A percentile compares a stretch with the other conserved stretches of the same genome.
phyloP scores from a whole-genome alignment of 345 rosid genomes.

The Populus pruinosa region DNA sequence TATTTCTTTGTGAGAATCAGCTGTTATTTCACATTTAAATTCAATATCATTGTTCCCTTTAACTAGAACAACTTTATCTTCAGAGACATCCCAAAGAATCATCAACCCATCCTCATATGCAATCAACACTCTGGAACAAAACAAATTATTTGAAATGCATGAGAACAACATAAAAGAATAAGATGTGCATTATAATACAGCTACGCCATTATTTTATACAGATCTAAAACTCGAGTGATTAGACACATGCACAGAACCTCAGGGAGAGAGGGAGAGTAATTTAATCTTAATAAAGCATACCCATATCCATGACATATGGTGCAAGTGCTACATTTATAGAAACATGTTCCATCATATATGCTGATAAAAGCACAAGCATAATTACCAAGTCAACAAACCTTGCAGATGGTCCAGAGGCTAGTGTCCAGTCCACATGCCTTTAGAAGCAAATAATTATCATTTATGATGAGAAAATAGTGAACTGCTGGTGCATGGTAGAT shows the following conservation, averaged over 20 bases:
- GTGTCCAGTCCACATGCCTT: slow-evolving; percentile 4
- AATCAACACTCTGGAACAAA: slow-evolving; percentile 22
- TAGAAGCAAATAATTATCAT: neutral
- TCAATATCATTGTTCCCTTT: slow-evolving; percentile 28
- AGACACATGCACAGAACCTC: neutral
- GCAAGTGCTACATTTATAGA: neutral
- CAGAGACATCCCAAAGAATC: slow-evolving; percentile 26
- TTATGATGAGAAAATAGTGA: neutral
- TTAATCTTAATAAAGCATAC: neutral
- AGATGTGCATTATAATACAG: neutral
- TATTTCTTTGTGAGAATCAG: slow-evolving; percentile 8
- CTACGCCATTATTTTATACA: neutral
- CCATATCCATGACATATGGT: neutral
- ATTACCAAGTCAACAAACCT: neutral
- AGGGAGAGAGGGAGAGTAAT: neutral
- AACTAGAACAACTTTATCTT: slow-evolving; percentile 20
- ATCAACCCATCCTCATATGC: slow-evolving; percentile 29
- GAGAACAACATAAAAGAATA: neutral
- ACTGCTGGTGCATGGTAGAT: neutral
- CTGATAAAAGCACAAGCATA: neutral
- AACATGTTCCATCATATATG: neutral
- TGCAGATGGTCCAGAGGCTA: slow-evolving; percentile 5
- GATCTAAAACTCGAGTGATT: neutral
- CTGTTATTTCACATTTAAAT: slow-evolving; percentile 15
- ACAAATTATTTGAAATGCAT: neutral